These are phyloP conservation scores for Proliferodiscus dingleyae DNA, from an alignment of 2,329 filamentous ascomycete species.

Conservation along the genomic window DNA sequence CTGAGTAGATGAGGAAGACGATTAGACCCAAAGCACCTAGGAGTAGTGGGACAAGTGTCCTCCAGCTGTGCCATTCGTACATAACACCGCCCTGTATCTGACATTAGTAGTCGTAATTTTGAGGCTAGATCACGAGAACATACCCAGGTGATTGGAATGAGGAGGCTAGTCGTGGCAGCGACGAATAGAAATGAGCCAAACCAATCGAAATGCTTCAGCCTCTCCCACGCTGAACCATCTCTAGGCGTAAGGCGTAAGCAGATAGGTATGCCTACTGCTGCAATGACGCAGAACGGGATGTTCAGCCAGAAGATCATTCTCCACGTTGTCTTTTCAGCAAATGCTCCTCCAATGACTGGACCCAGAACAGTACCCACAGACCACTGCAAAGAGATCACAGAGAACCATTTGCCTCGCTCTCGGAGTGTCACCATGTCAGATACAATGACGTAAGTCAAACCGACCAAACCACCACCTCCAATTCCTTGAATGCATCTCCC, in stretches of 20 bases:
- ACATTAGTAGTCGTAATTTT: too few species aligned
- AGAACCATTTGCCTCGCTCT: conserved; percentile 36
- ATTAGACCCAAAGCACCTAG: conserved; percentile 46
- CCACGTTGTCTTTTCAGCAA: conserved; percentile 34
- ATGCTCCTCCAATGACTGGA: too few species aligned
- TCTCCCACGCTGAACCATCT: conserved; percentile 18
- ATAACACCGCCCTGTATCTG: conserved; percentile 51
- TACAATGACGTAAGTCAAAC: conserved; percentile 40
- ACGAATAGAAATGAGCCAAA: conserved; percentile 57
- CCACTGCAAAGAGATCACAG: conserved; percentile 22
- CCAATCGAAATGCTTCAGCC: conserved; percentile 48
- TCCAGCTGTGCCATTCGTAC: conserved; percentile 56
- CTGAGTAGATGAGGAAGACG: conserved; percentile 48
- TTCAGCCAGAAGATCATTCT: conserved; percentile 26
- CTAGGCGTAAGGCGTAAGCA: conserved; percentile 19
- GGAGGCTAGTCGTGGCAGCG: conserved; percentile 49
- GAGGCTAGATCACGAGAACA: conserved; percentile 3
- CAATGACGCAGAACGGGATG: conserved; percentile 23
- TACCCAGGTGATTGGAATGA: conserved; percentile 57
- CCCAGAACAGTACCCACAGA: conserved; percentile 28
- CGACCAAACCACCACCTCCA: conserved; percentile 44
- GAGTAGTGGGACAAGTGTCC: conserved; percentile 48
- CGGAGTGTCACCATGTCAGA: conserved; percentile 42
- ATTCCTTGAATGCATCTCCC: conserved; percentile 42
- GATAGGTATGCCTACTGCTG: conserved; percentile 20